A percentile compares a stretch with the other conserved stretches of the same genome.
phyloP scores from a whole-genome alignment of 768 basidiomycete species.

The Gelatoporia subvermispora region DNA sequence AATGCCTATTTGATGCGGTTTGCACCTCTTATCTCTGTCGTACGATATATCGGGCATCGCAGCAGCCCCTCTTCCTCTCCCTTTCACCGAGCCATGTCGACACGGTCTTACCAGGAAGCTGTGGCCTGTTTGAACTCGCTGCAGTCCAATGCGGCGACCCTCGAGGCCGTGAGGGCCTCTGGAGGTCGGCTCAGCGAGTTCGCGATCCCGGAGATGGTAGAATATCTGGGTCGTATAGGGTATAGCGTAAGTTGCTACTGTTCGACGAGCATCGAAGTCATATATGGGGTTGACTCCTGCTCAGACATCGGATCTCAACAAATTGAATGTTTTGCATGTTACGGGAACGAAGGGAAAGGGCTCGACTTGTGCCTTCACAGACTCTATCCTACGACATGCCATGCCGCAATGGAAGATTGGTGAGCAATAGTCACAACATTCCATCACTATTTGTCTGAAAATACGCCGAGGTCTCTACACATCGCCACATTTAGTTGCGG shows the following conservation, averaged over 20 bases:
- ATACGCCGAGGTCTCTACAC: constrained; percentile 76
- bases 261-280: no score
- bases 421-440: constrained; percentile 28
- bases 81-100: constrained; percentile 45
- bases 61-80: constrained; percentile 1
- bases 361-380: constrained; percentile 90
- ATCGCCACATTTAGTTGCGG: constrained; percentile 93
- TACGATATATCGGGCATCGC: neutral
- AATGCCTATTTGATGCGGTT: no score
- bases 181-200: constrained; percentile 54
- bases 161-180: constrained; percentile 77
- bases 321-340: constrained; percentile 90
- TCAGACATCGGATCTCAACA: constrained; percentile 79
- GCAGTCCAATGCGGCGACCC: constrained; percentile 90
- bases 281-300: no score
- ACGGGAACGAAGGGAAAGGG: constrained; percentile 99
- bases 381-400: constrained; percentile 77
- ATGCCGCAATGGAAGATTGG: constrained; percentile 79
- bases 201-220: constrained; percentile 85
- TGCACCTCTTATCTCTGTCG: neutral
- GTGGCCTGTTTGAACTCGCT: constrained; percentile 70
- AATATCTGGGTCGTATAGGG: constrained; percentile 83
- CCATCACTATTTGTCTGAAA: neutral
- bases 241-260: constrained; percentile 56
- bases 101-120: constrained; percentile 68